A percentile compares a stretch with the other conserved stretches of the same genome.
Evolutionary conservation across 768 basidiomycete species (phyloP).

Genomic region (Phlebiopsis gigantea): DNA sequence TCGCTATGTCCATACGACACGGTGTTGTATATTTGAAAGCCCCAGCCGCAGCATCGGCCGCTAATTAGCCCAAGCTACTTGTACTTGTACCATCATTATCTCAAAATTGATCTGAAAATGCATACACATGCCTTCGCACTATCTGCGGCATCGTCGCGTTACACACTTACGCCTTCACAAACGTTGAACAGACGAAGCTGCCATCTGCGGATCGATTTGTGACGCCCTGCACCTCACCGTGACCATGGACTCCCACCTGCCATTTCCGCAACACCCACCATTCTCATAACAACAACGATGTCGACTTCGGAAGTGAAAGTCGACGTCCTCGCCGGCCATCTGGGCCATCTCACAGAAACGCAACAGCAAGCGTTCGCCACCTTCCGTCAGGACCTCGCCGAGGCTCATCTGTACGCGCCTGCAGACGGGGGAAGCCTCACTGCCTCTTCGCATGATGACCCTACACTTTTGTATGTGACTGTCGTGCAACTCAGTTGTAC

Average conservation of each 20-base stretch:
- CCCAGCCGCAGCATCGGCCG: background rate
- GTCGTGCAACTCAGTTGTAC: background rate
- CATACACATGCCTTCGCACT: background rate
- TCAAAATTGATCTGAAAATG: background rate
- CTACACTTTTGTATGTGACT: slow-evolving; percentile 54
- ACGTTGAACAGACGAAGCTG: no score
- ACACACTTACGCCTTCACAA: no score
- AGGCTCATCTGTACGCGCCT: slow-evolving; percentile 48
- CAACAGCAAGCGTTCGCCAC: slow-evolving; percentile 44
- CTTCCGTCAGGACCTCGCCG: slow-evolving; percentile 49
- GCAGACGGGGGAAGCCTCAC: slow-evolving; percentile 17
- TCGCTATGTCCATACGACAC: background rate
- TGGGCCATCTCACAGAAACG: slow-evolving; percentile 44
- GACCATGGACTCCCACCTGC: background rate
- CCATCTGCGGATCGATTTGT: background rate
- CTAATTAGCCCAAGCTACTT: background rate
- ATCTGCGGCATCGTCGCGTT: no score
- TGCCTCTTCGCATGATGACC: slow-evolving; percentile 50
- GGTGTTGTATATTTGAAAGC: background rate
- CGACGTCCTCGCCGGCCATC: slow-evolving; percentile 40
- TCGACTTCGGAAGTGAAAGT: slow-evolving; percentile 25
- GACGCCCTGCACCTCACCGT: background rate
- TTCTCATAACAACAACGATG: background rate
- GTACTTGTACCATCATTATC: slow-evolving; percentile 1
- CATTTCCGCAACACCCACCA: background rate